These are phyloP conservation scores for Amoeboradix gromovi DNA, from an alignment of 371 early-diverging fungal species.

Conservation along the genomic window DNA sequence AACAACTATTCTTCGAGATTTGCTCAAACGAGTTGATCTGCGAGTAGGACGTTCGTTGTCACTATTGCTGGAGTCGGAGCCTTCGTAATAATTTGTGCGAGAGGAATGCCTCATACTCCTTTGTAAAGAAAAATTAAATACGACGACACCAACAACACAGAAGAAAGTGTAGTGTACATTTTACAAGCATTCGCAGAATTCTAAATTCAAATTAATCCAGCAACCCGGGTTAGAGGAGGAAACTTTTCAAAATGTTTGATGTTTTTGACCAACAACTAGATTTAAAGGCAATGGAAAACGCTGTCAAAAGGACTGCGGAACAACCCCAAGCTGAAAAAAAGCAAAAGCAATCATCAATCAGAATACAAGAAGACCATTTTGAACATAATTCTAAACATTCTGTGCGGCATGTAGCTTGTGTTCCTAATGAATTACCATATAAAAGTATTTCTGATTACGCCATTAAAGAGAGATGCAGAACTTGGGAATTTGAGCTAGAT, in stretches of 20 bases:
- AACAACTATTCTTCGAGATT: neutral
- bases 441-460: slow-evolving; percentile 55
- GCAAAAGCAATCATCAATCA: neutral
- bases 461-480: slow-evolving; percentile 44
- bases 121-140: too few relatives aligned
- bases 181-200: too few relatives aligned
- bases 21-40: neutral
- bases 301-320: neutral
- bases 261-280: neutral
- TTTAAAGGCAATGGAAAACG: neutral
- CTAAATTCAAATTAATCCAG: too few relatives aligned
- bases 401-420: slow-evolving; percentile 79
- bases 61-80: neutral
- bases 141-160: too few relatives aligned
- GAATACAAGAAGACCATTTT: neutral
- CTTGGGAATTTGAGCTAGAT: slow-evolving; percentile 83
- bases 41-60: neutral
- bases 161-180: too few relatives aligned
- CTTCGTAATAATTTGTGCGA: neutral
- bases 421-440: slow-evolving; percentile 60
- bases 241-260: neutral
- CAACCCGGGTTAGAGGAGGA: too few relatives aligned
- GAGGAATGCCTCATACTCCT: neutral
- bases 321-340: neutral
- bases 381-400: slow-evolving; percentile 4